Evolutionary conservation across 495 filamentous ascomycete species (phyloP), one percentile per base, ranked within the genome.

Genomic region (Aspergillus kassunensis): DNA sequence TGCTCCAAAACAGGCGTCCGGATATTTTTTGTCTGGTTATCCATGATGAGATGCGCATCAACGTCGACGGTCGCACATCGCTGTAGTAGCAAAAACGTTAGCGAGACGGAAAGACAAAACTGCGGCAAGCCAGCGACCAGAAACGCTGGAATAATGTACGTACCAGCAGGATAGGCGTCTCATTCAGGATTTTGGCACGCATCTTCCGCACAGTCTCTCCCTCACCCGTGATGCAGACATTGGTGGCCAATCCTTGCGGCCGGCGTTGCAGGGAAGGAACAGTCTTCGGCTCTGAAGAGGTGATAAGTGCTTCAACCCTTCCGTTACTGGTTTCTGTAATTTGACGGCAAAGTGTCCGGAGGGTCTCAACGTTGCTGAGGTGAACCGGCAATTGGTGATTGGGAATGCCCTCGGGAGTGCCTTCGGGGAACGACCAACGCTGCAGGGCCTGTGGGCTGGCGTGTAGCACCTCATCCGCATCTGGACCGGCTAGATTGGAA

Each of bases 51-150:
- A 63, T 90, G 83, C 62, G 87, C 87, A 61, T 97, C 90, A 54
- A 97, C 85, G 67, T 97, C 93, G 52, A 98, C 85, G 49, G 84
- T 89, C 33, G 90, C 90, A 70, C 89, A 95, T 66, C 86, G 84
- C 93, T 98, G 76, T 54, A 45, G 19, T 27, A 44, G 46, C 10
- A 27, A 34, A 44, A 40, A 31, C 29, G 57, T 66, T 62, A 67
- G 64, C 59, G 57, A 62, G 54, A 51, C 45, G 57, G 25, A 25
- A 33, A 40, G 57, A 44, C 36, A 49, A 42, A 54, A 39, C 47
- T 43, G 40, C 53, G 31, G 3, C 30, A 45, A 47, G 55, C 54
- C 51, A 54, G 55, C 53, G 61, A 58, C 57, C 64, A 54, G 47
- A 64, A 59, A 58, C 47, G 57, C 39, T 41, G 33, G 49, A 33